phyloP scores from a whole-genome alignment of 164 flowering plant species.

The Magnolia kwangsiensis region DNA sequence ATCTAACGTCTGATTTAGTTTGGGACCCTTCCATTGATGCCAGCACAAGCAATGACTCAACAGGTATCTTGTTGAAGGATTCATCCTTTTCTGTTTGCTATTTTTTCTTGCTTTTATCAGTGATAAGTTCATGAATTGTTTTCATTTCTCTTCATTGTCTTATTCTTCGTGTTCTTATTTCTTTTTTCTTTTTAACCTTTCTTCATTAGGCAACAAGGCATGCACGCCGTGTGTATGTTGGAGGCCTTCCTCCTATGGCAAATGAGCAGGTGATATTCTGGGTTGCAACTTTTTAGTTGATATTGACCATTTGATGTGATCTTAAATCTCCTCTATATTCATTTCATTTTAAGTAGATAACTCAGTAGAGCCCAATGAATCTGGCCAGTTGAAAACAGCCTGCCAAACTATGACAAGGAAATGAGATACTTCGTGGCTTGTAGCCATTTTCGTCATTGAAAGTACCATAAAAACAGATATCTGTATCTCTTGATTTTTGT shows the following conservation, averaged over 20 bases:
- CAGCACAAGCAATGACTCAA: conserved; percentile 73
- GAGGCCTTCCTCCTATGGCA: conserved; percentile 82
- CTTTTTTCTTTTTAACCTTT: conserved; percentile 2
- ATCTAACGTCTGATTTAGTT: conserved; percentile 28
- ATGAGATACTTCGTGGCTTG: too few relatives aligned
- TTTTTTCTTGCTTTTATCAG: background rate
- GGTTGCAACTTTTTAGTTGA: background rate
- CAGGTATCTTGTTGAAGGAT: conserved; percentile 40
- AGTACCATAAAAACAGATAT: too few relatives aligned
- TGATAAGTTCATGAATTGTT: background rate
- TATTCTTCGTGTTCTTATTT: background rate
- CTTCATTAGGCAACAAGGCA: conserved; percentile 75
- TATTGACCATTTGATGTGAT: background rate
- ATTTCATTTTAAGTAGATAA: too few relatives aligned
- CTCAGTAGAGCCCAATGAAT: background rate
- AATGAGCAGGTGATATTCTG: conserved; percentile 70
- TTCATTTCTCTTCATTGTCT: background rate
- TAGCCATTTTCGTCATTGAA: too few relatives aligned
- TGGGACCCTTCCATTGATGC: conserved; percentile 55
- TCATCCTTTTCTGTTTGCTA: background rate
- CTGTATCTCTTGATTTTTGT: too few relatives aligned
- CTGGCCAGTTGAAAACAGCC: background rate
- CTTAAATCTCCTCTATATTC: background rate
- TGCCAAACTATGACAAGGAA: background rate
- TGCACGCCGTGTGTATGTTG: conserved; percentile 92